Evolutionary conservation across 192 early-diverging fungal genomes (phyloP), one percentile per base, ranked within the genome.

Genomic region (Coemansia sp.): DNA sequence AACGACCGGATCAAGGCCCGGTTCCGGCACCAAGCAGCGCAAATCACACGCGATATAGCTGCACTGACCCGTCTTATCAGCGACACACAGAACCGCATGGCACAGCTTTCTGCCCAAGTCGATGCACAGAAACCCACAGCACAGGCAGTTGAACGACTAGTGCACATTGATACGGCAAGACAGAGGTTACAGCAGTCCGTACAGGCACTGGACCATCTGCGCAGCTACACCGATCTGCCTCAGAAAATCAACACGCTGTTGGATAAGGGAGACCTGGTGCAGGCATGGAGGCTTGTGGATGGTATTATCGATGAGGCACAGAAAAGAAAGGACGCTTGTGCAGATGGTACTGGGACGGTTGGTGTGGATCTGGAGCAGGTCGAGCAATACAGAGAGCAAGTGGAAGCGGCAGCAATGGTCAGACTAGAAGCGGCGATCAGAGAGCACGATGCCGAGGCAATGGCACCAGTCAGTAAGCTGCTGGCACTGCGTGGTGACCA

Each of bases 1-100:
- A 79, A 59, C 64, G 76, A 79, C 64, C 48, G 76, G 14, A 67
- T 74, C 36, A 73, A 74, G 53, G 71, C 76, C n/a, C 70, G 76
- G 7, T 70, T 79, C 47, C 59, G 76, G 9, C 65, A 73, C 61
- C 76, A 79, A 42, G 67, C 60, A 6, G 52, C 70, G 5, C 70
- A 73, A 57, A 69, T 74, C 15, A 47, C 57, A 14, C 76, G 76
- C 28, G 76, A 79, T 57, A 62, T 74, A 22, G 52, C 71, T 3
- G 62, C 67, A 0, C 60, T 79, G 31, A 55, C 50, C 1, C 63
- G 58, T 59, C 67, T 69, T 4, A 71, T 79, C 1, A 45, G 55
- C 23, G 63, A 60, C 45, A 70, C 76, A 11, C 76, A 67, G 57
- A 37, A 42, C 11, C 58, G 62, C 25, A 55, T 70, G 6, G 22